Base-by-base conservation (phyloP, 2,329 filamentous ascomycete genomes). In the Calonectria ilicicola region DNA sequence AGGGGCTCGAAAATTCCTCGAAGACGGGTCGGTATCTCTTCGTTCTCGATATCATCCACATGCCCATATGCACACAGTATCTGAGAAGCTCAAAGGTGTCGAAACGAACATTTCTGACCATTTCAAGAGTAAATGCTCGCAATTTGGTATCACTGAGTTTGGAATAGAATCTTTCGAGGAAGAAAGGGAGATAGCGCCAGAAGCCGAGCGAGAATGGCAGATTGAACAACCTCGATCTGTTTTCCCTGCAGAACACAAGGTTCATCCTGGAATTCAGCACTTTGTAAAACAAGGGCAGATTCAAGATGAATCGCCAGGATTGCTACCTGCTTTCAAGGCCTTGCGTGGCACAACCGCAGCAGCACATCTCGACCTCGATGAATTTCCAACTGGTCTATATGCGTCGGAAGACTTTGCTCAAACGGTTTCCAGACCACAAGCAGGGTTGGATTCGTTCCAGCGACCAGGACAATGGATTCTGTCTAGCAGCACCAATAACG, bases 101-200 rank as follows among this genome's bases (percentile, higher is more conserved):
- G 29, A 32, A 32, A 32, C 29, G 29, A 32, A 5, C 9, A 32
- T 32, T 32, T 32, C 29, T 5, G 29, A 32, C 29, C 29, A 32
- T 32, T 64, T 78, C n/a, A 38, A 53, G 2, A 6, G 26, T 0
- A 65, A 65, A 0, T 77, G 75, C 3, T 6, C 66, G 0, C 70
- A 72, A 1, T 78, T 79, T 17, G 73, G 77, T 0, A 7, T 77
- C 2, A 65, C 58, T 1, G 27, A 74, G 1, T 15, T 76, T 1
- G 68, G 49, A 0, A 44, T 15, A 0, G 49, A 46, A 0, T 81
- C 82, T 0, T 81, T 93, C 0, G 83, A 89, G 3, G 91, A 94
- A 76, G 93, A 95, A 70, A 86, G 92, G 0, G 93, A 94, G 73
- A 83, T 95, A 0, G 86, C 90, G 0, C 91, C 91, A 0, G 92